phyloP scores from a whole-genome alignment of 176 grass and related monocot genomes.

The Musa beccarii region DNA sequence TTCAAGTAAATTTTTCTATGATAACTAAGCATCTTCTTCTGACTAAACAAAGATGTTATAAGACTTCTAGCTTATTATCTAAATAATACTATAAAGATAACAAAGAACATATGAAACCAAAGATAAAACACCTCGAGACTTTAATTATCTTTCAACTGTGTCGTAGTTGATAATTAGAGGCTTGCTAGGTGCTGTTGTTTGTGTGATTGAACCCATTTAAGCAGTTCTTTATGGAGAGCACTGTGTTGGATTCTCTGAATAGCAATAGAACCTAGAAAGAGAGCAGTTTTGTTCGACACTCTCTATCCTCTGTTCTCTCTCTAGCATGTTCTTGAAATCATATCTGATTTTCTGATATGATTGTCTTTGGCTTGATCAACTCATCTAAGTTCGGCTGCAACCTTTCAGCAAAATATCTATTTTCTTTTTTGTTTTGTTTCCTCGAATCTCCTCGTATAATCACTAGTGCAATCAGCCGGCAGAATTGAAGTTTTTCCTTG shows the following conservation, averaged over 20 bases:
- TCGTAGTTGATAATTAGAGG: neutral
- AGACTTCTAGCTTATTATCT: neutral
- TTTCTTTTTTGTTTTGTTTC: too few relatives aligned
- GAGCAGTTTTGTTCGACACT: neutral
- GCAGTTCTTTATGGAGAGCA: neutral
- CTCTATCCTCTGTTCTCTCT: too few relatives aligned
- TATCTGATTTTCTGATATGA: too few relatives aligned
- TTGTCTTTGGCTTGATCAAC: too few relatives aligned
- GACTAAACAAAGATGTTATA: neutral
- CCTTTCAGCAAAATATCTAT: too few relatives aligned
- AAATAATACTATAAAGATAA: neutral
- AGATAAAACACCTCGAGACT: neutral
- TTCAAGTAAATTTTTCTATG: neutral
- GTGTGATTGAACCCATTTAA: neutral
- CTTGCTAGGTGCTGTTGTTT: neutral
- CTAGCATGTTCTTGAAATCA: too few relatives aligned
- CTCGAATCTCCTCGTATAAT: too few relatives aligned
- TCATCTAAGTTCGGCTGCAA: too few relatives aligned
- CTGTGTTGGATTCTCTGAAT: neutral
- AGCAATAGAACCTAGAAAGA: neutral
- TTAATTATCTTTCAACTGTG: neutral
- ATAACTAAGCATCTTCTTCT: neutral
- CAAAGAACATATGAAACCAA: neutral
- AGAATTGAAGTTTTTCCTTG: too few relatives aligned
- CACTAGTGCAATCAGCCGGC: too few relatives aligned